Evolutionary conservation across 805 yeast genomes (phyloP), one percentile per base, ranked within the genome.

Genomic region (Ogataea degrootiae): DNA sequence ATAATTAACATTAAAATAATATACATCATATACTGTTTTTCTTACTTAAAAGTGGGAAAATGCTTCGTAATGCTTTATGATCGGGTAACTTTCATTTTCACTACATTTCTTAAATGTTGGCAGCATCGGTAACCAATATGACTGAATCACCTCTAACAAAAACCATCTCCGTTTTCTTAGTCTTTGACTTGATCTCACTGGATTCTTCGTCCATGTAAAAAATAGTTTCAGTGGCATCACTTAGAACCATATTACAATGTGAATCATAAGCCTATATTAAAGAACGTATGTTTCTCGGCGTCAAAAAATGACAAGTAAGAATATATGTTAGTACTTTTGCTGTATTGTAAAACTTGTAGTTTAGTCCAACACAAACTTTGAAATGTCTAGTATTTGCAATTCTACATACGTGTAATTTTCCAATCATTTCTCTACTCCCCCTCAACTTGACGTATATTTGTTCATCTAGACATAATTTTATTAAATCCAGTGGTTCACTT

Each of bases 141-240:
- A 94, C 98, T 3, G 95, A 83, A 68, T 94, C 99, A n/a, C 99
- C 99, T 71, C 99, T 83, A 15, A 94, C 91, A 69, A 92, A 92
- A 39, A 94, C 82, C 90, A 94, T 87, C 47, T 88, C 96, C 16
- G 89, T 77, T 52, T 76, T 75, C 60, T 82, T 85, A 21, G 74
- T 73, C 17, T 59, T 65, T 9, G 78, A 66, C 63, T 70, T 63
- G 46, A 72, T 54, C 41, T 74, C 75, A 31, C 66, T 62, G 4
- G 69, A 77, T 4, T 74, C 78, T 5, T 75, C 82, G 33, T 73
- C 76, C 15, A 82, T 59, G 36, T 73, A 72, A 63, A 79, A 87
- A 36, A 91, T 81, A 1, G 86, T 87, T 63, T 94, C 99, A 46
- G 76, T 78, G 7, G 96, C 97, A 59, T 94, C 96, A 56, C 97